phyloP scores from a whole-genome alignment of 805 yeast species.

The Vanderwaltozyma verrucispora region DNA sequence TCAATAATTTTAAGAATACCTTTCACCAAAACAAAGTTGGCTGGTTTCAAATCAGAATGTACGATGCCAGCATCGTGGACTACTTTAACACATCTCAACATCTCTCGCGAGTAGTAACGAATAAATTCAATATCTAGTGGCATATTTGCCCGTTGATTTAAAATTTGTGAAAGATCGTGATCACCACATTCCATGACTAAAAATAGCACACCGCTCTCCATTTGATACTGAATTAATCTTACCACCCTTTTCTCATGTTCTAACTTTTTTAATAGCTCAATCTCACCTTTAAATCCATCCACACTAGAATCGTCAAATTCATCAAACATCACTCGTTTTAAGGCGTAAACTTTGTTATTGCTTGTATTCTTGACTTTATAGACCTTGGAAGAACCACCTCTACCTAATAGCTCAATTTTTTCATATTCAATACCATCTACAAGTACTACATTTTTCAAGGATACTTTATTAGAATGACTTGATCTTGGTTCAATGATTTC shows the following conservation, averaged over 20 bases:
- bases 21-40: slow-evolving; percentile 66
- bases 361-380: slow-evolving; percentile 57
- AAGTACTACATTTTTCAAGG: slow-evolving; percentile 17
- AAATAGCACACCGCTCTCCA: slow-evolving; percentile 50
- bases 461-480: slow-evolving; percentile 4
- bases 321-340: slow-evolving; percentile 72
- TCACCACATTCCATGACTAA: slow-evolving; percentile 95
- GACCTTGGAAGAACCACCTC: slow-evolving; percentile 90
- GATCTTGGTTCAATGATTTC: slow-evolving; percentile 12
- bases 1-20: slow-evolving; percentile 85
- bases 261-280: slow-evolving; percentile 56
- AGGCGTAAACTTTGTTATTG: slow-evolving; percentile 58
- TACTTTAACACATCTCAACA: slow-evolving; percentile 70
- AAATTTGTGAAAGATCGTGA: slow-evolving; percentile 73
- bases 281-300: slow-evolving; percentile 81
- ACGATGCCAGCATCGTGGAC: slow-evolving; percentile 86
- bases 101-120: slow-evolving; percentile 65
- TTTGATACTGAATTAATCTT: slow-evolving; percentile 60
- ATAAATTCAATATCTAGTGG: slow-evolving; percentile 67
- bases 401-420: slow-evolving; percentile 67
- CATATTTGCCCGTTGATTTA: slow-evolving; percentile 41
- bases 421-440: slow-evolving; percentile 61
- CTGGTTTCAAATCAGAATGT: slow-evolving; percentile 68
- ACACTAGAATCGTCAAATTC: slow-evolving; percentile 69
- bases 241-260: slow-evolving; percentile 64